Evolutionary conservation across 176 grass and related monocot species (phyloP).

Genomic region (Bromus sterilis): DNA sequence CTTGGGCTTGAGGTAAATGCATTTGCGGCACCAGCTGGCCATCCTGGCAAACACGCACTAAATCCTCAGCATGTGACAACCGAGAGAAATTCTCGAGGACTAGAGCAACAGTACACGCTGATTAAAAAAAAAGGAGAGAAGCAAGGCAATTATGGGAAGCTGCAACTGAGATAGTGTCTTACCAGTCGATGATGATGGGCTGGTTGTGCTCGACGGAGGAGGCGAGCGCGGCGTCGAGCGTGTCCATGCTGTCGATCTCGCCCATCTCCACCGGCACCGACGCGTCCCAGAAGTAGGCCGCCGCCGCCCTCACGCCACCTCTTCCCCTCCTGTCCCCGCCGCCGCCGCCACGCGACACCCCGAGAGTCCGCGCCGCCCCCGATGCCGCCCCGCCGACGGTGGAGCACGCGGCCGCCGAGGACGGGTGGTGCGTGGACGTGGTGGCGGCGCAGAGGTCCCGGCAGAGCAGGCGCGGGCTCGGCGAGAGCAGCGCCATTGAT

Average conservation of each 20-base stretch:
- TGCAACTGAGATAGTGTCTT: neutral
- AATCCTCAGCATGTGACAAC: neutral
- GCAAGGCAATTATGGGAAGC: neutral
- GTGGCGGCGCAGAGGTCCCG: constrained; percentile 18
- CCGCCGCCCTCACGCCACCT: constrained; percentile 15
- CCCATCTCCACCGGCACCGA: constrained; percentile 71
- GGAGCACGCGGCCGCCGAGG: constrained; percentile 25
- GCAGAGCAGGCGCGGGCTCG: constrained; percentile 39
- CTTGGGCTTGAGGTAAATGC: constrained; percentile 91
- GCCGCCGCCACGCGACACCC: constrained; percentile 3
- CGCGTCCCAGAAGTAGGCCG: constrained; percentile 74
- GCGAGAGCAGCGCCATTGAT: constrained; percentile 51
- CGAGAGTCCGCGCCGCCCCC: neutral
- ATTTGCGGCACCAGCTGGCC: constrained; percentile 92
- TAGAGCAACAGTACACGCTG: neutral
- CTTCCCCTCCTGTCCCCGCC: neutral
- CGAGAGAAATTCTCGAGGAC: no score
- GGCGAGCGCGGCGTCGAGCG: constrained; percentile 59
- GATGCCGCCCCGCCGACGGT: constrained; percentile 20
- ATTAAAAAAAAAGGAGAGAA: neutral
- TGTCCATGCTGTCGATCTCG: constrained; percentile 64
- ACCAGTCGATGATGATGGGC: constrained; percentile 84
- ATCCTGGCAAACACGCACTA: constrained; percentile 48
- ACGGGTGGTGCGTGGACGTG: neutral
- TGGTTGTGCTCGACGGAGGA: constrained; percentile 46